Conservation (phyloP, 257 asterid species). For the Nicotiana otophora region DNA sequence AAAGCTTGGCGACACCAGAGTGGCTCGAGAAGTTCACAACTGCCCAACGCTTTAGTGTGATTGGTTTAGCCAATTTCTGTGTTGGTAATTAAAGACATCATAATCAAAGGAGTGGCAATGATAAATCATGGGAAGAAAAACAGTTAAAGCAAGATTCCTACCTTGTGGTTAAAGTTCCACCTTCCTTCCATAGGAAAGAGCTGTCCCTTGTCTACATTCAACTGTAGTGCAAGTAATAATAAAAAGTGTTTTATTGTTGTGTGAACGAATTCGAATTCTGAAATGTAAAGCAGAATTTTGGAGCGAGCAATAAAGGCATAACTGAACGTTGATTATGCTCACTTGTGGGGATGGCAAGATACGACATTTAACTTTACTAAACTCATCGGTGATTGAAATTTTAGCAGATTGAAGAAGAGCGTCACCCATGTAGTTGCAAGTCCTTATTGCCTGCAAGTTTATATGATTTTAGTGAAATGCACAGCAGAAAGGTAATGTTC, state of each 20-base stretch:
- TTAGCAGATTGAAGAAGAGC: conserved; percentile 42
- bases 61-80: conserved; percentile 41
- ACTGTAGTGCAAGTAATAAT: conserved; percentile 21
- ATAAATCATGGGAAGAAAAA: not conserved
- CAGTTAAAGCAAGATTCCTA: conserved; percentile 2
- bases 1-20: conserved; percentile 20
- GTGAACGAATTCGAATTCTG: not conserved
- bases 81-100: not conserved
- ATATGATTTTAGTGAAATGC: not conserved
- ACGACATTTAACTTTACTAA: conserved; percentile 48
- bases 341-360: conserved; percentile 57
- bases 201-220: conserved; percentile 31
- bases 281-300: too few species aligned
- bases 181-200: conserved; percentile 37
- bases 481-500: conserved; percentile 15
- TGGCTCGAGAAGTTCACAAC: conserved; percentile 55
- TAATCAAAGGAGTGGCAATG: conserved; percentile 4
- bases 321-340: not conserved
- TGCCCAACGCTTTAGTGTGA: conserved; percentile 34
- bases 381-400: conserved; percentile 35
- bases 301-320: not conserved
- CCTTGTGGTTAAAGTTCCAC: conserved; percentile 74
- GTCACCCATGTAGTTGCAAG: conserved; percentile 39
- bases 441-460: conserved; percentile 38
- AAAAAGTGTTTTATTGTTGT: too few species aligned